These are phyloP conservation scores for Aspergillus neotritici DNA, from an alignment of 2,329 filamentous ascomycete genomes.

Conservation along the genomic window DNA sequence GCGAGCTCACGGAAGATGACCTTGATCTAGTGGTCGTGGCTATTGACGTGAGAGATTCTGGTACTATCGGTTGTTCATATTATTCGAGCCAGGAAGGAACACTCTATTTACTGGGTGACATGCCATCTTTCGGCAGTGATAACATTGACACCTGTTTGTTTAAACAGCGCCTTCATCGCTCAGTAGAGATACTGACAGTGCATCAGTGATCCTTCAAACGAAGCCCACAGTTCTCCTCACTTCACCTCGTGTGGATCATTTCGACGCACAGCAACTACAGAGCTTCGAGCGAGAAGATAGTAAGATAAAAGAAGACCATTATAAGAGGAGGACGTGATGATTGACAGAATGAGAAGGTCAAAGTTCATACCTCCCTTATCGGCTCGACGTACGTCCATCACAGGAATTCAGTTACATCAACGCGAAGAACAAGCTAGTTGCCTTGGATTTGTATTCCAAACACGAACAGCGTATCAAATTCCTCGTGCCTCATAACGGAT, in stretches of 20 bases:
- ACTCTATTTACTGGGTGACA: slow-evolving; percentile 72
- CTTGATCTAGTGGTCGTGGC: slow-evolving; percentile 72
- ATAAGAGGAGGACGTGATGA: too few species aligned
- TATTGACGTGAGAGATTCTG: slow-evolving; percentile 65
- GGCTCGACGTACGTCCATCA: slow-evolving; percentile 63
- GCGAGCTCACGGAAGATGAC: slow-evolving; percentile 43
- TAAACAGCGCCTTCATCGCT: slow-evolving; percentile 10
- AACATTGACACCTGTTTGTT: slow-evolving; percentile 54
- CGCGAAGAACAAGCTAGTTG: slow-evolving; percentile 61
- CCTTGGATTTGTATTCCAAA: slow-evolving; percentile 49
- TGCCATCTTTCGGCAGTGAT: slow-evolving; percentile 62
- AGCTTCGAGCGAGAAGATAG: slow-evolving; percentile 38
- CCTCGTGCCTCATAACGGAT: slow-evolving; percentile 56
- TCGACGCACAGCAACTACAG: slow-evolving; percentile 30
- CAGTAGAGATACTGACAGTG: slow-evolving; percentile 18
- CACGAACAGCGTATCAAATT: slow-evolving; percentile 49
- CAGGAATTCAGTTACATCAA: slow-evolving; percentile 66
- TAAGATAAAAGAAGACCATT: slow-evolving; percentile 13
- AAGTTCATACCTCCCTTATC: slow-evolving; percentile 52
- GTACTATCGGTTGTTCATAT: slow-evolving; percentile 75
- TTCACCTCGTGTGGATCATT: slow-evolving; percentile 52
- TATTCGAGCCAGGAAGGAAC: slow-evolving; percentile 66
- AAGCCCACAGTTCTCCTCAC: slow-evolving; percentile 57
- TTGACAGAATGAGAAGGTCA: slow-evolving; percentile 31
- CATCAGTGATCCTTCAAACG: slow-evolving; percentile 55